A percentile compares a stretch with the other conserved stretches of the same genome.
phyloP scores from a whole-genome alignment of 768 basidiomycete genomes.

The Mycena sanguinolenta region DNA sequence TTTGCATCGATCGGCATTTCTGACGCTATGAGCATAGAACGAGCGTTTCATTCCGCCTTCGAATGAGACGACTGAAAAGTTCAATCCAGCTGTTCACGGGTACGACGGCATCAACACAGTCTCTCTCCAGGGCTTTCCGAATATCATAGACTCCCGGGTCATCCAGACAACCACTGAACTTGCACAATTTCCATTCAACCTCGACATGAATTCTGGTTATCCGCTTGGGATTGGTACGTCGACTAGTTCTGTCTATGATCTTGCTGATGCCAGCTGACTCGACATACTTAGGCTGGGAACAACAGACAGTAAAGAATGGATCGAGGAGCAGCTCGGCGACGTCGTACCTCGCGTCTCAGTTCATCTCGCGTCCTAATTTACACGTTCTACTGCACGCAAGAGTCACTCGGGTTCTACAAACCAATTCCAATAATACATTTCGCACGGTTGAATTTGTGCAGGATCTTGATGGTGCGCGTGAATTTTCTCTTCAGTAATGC shows the following conservation, averaged over 20 bases:
- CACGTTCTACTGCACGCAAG: constrained; percentile 37
- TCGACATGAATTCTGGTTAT: constrained; percentile 45
- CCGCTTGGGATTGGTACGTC: constrained; percentile 48
- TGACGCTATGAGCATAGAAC: constrained; percentile 36
- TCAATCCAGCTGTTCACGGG: constrained; percentile 43
- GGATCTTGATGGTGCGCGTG: neutral
- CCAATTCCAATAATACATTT: constrained; percentile 16
- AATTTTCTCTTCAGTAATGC: neutral
- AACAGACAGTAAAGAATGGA: constrained; percentile 34
- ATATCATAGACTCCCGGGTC: constrained; percentile 37
- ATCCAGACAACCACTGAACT: constrained; percentile 41
- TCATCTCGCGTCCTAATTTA: constrained; percentile 41
- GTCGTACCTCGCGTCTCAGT: constrained; percentile 41
- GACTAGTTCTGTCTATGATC: neutral
- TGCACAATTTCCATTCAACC: constrained; percentile 31
- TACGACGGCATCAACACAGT: constrained; percentile 40
- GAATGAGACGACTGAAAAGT: constrained; percentile 44
- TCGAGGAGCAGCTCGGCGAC: constrained; percentile 41
- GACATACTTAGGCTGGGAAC: constrained; percentile 37
- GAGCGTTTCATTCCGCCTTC: constrained; percentile 44
- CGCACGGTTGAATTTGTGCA: constrained; percentile 36
- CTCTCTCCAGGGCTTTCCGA: constrained; percentile 39
- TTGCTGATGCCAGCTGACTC: neutral
- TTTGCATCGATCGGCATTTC: neutral
- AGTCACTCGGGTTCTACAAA: constrained; percentile 28